Percentiles rank a stretch among this genome's conserved stretches.
These are phyloP conservation scores for Verticillium isaacii DNA, from an alignment of 2,329 filamentous ascomycete genomes.

Conservation along the genomic window DNA sequence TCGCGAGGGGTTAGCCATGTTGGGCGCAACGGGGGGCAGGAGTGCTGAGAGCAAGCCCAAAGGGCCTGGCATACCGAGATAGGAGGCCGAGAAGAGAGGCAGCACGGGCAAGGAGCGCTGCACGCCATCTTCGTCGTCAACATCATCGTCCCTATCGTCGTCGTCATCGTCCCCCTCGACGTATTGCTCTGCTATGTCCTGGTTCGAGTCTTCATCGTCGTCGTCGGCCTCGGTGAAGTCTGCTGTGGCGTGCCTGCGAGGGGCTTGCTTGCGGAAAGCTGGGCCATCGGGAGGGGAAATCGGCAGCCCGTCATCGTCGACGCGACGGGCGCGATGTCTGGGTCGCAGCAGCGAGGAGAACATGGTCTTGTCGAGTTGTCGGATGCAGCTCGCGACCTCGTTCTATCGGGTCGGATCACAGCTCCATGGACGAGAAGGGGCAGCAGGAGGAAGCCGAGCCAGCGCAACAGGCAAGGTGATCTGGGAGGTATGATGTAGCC, in stretches of 20 bases:
- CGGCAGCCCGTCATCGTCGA: conserved; percentile 8
- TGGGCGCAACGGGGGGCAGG: neutral
- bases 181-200: conserved; percentile 17
- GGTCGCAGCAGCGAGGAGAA: conserved; percentile 15
- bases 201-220: conserved; percentile 37
- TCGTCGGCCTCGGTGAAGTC: conserved; percentile 63
- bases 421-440: conserved; percentile 2
- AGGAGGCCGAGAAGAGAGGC: conserved; percentile 74
- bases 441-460: neutral
- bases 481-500: neutral
- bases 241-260: conserved; percentile 51
- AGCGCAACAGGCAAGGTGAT: neutral
- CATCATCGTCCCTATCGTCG: conserved; percentile 32
- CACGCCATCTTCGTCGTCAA: conserved; percentile 27
- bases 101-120: conserved; percentile 40
- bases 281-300: conserved; percentile 12
- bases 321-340: conserved; percentile 10
- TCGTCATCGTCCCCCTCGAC: conserved; percentile 24
- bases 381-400: conserved; percentile 1
- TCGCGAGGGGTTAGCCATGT: conserved; percentile 17
- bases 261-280: conserved; percentile 25
- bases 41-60: neutral
- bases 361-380: conserved; percentile 10
- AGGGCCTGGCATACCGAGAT: conserved; percentile 56
- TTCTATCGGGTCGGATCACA: neutral